These are phyloP conservation scores for Barnettozyma wickerhamii DNA, from an alignment of 805 yeast species.

Conservation along the genomic window DNA sequence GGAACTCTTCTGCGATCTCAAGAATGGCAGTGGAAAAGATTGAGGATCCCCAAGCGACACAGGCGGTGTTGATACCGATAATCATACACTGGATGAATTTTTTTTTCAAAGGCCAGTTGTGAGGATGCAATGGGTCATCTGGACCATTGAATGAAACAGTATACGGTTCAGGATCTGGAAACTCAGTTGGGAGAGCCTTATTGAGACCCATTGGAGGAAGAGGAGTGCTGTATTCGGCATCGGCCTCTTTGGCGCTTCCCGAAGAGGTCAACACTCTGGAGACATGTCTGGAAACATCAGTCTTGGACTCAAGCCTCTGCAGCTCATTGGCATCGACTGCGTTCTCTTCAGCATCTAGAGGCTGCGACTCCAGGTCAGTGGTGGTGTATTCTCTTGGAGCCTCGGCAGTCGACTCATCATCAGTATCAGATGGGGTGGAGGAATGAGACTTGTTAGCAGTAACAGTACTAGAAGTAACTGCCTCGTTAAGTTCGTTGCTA, in stretches of 20 bases:
- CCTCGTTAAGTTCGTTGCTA: not conserved
- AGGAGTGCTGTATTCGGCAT: slow-evolving; percentile 31
- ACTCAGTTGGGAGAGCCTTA: slow-evolving; percentile 36
- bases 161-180: slow-evolving; percentile 62
- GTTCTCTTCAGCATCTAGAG: not conserved
- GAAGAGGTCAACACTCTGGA: slow-evolving; percentile 41
- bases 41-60: slow-evolving; percentile 77
- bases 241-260: slow-evolving; percentile 24
- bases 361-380: not conserved
- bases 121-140: slow-evolving; percentile 75
- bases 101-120: slow-evolving; percentile 58
- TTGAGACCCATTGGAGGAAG: slow-evolving; percentile 65
- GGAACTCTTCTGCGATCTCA: slow-evolving; percentile 45
- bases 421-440: too few relatives aligned
- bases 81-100: slow-evolving; percentile 42
- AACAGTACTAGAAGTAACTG: not conserved
- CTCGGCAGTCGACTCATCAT: not conserved
- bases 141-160: slow-evolving; percentile 75
- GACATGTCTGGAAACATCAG: slow-evolving; percentile 29
- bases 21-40: slow-evolving; percentile 62
- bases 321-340: slow-evolving; percentile 5
- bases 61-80: slow-evolving; percentile 46
- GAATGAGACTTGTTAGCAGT: not conserved
- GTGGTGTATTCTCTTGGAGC: not conserved
- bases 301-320: slow-evolving; percentile 11